These are phyloP conservation scores for Sophora flavescens DNA, from an alignment of 306 rosid species.

Conservation along the genomic window DNA sequence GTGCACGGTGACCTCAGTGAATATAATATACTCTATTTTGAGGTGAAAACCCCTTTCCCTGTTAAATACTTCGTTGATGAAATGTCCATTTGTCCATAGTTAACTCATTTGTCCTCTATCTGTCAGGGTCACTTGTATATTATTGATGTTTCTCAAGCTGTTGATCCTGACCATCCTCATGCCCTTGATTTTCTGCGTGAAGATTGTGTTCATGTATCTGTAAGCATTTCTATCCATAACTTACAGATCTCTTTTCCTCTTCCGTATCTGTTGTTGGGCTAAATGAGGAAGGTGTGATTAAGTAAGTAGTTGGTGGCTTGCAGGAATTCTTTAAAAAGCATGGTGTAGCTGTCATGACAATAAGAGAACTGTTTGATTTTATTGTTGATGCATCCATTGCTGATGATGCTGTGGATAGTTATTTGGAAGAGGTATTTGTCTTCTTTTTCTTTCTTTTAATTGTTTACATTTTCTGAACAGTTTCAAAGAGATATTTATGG, in stretches of 20 bases:
- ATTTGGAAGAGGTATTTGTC: constrained; percentile 78
- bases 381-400: constrained; percentile 84
- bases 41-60: constrained; percentile 53
- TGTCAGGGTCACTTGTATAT: constrained; percentile 87
- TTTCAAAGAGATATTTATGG: constrained; percentile 19
- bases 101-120: constrained; percentile 33
- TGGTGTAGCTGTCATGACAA: constrained; percentile 95
- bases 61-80: constrained; percentile 30
- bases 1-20: constrained; percentile 98
- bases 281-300: constrained; percentile 22
- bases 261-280: constrained; percentile 1
- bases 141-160: constrained; percentile 95
- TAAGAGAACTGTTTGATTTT: constrained; percentile 85
- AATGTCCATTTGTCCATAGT: constrained; percentile 22
- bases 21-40: constrained; percentile 85
- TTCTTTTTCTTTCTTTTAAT: not conserved
- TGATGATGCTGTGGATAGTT: constrained; percentile 76
- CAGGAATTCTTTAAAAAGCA: constrained; percentile 87
- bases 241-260: constrained; percentile 10
- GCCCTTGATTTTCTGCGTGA: constrained; percentile 86
- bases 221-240: constrained; percentile 45
- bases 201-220: constrained; percentile 85
- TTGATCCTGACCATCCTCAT: constrained; percentile 90
- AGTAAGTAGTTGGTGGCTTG: constrained; percentile 41
- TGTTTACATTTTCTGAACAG: constrained; percentile 31